Conservation (phyloP, 495 filamentous ascomycete species). For the Penicillium desertorum region DNA sequence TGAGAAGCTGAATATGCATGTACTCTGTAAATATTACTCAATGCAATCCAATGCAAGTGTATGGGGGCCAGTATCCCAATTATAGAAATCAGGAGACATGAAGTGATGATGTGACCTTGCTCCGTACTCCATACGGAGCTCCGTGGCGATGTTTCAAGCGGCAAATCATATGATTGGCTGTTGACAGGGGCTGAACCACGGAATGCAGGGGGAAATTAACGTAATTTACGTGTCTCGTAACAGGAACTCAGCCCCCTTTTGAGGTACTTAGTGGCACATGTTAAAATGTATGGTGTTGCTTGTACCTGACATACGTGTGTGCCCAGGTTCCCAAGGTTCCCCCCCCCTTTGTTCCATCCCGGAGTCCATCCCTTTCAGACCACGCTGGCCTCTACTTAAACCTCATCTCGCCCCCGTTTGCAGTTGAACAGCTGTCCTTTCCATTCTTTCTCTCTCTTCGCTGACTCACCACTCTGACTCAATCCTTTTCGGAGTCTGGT, state of each 20-base stretch:
- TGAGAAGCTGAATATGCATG: neutral
- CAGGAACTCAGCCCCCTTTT: slow-evolving; percentile 2
- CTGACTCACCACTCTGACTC: slow-evolving; percentile 26
- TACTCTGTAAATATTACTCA: neutral
- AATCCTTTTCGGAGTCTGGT: slow-evolving; percentile 16
- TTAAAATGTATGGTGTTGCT: slow-evolving; percentile 11
- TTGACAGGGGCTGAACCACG: slow-evolving; percentile 11
- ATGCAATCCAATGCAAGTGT: neutral
- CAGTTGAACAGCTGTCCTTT: slow-evolving; percentile 41
- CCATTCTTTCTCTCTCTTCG: slow-evolving; percentile 14
- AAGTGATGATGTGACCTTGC: neutral
- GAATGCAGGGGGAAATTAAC: slow-evolving; percentile 25
- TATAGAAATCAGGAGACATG: slow-evolving; percentile 5
- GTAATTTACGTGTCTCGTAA: slow-evolving; percentile 11
- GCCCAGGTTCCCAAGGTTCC: slow-evolving; percentile 1
- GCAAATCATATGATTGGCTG: slow-evolving; percentile 3
- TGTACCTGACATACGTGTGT: slow-evolving; percentile 8
- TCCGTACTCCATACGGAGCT: no score
- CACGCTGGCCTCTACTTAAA: slow-evolving; percentile 52
- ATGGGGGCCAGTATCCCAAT: slow-evolving; percentile 1
- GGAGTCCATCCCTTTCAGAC: slow-evolving; percentile 24
- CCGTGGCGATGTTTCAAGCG: neutral
- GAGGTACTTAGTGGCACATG: slow-evolving; percentile 3
- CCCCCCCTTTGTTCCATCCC: slow-evolving; percentile 5
- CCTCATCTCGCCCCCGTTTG: slow-evolving; percentile 18